These are phyloP conservation scores for Fusarium decemcellulare DNA, from an alignment of 2,329 filamentous ascomycete species.

Conservation along the genomic window DNA sequence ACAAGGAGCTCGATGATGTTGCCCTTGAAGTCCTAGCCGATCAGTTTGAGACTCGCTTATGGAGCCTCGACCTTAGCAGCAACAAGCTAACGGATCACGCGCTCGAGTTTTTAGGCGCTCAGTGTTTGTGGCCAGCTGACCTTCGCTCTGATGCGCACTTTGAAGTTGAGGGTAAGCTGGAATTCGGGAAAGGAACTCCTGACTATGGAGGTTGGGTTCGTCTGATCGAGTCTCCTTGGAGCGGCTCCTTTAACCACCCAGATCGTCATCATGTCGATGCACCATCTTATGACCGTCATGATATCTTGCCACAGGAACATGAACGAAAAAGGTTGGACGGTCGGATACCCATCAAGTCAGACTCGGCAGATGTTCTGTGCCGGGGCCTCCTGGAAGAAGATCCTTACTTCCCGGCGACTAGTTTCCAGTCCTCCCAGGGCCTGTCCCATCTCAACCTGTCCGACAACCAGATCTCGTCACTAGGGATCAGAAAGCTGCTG, in stretches of 20 bases:
- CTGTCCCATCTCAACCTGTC: constrained; percentile 71
- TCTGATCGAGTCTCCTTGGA: constrained; percentile 64
- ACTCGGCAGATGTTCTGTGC: constrained; percentile 47
- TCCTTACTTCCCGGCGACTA: constrained; percentile 30
- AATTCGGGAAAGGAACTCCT: constrained; percentile 47
- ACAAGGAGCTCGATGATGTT: constrained; percentile 62
- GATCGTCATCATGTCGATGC: constrained; percentile 64
- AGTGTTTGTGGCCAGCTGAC: constrained; percentile 51
- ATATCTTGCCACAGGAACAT: constrained; percentile 33
- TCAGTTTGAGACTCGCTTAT: constrained; percentile 60
- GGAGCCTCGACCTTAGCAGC: constrained; percentile 69
- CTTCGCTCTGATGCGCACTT: constrained; percentile 57
- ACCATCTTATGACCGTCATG: constrained; percentile 53
- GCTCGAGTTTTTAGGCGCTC: constrained; percentile 49
- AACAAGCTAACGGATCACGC: constrained; percentile 66
- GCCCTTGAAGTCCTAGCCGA: constrained; percentile 46
- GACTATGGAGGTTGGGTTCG: constrained; percentile 59
- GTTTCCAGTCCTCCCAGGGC: constrained; percentile 42
- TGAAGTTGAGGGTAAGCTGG: constrained; percentile 62
- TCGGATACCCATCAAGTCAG: constrained; percentile 35
- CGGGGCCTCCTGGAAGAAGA: constrained; percentile 45
- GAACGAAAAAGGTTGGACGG: constrained; percentile 52
- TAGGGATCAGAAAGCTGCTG: constrained; percentile 61
- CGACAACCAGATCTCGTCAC: constrained; percentile 61
- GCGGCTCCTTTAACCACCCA: constrained; percentile 60